Conservation (phyloP, 208 protist species). For the Naegleria lovaniensis region DNA sequence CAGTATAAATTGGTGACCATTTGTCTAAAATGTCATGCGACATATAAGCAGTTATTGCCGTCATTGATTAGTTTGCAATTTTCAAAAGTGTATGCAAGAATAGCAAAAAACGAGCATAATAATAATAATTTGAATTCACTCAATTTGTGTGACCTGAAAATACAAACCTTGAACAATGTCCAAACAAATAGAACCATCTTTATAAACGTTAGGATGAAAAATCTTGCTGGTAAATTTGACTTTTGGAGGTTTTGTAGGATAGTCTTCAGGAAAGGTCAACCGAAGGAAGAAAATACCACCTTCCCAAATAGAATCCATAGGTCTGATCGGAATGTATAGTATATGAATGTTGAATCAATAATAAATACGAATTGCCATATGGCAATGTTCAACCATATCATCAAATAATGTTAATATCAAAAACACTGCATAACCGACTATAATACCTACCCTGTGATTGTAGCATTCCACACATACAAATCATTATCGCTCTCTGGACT, state of each 20-base stretch:
- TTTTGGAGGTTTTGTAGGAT: conserved; percentile 90
- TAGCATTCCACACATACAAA: conserved; percentile 93
- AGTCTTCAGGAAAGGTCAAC: conserved; percentile 96
- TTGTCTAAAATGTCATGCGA: conserved; percentile 87
- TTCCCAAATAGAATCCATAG: conserved; percentile 18
- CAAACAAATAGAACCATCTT: conserved; percentile 93
- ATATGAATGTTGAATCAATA: neutral
- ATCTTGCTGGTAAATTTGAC: conserved; percentile 81
- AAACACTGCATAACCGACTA: neutral
- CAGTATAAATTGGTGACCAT: conserved; percentile 85
- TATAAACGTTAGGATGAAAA: conserved; percentile 89
- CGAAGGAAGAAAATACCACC: conserved; percentile 64
- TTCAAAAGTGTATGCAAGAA: too few relatives aligned
- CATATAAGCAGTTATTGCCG: conserved; percentile 62
- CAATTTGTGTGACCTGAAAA: neutral
- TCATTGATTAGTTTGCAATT: too few relatives aligned
- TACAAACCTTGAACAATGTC: conserved; percentile 95
- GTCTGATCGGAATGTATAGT: neutral
- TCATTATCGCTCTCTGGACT: conserved; percentile 82
- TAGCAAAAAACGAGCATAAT: too few relatives aligned
- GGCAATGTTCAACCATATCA: too few relatives aligned
- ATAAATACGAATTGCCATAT: too few relatives aligned
- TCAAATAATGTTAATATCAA: neutral
- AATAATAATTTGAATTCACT: too few relatives aligned
- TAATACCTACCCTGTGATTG: conserved; percentile 71